phyloP scores from a whole-genome alignment of 352 stramenopile species.

The Globisporangium abappressorium region DNA sequence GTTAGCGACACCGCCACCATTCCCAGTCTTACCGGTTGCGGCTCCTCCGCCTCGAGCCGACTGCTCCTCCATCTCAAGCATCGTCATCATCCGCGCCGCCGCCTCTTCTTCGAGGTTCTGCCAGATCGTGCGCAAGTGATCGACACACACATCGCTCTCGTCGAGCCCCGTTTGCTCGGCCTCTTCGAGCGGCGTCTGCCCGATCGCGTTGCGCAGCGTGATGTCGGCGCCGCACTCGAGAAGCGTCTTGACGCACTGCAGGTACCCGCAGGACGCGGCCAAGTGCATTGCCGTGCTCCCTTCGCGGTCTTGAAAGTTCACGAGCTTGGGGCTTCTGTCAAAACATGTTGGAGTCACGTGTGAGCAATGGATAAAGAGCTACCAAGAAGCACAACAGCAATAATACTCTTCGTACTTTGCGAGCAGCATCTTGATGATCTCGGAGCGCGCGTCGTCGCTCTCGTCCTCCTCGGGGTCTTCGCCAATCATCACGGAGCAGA shows the following conservation, averaged over 20 bases:
- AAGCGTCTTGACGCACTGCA: slow-evolving; percentile 69
- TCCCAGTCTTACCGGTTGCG: slow-evolving; percentile 6
- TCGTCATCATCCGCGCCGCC: slow-evolving; percentile 71
- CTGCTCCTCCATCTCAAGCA: slow-evolving; percentile 79
- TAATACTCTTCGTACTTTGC: slow-evolving; percentile 26
- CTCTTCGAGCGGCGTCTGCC: slow-evolving; percentile 79
- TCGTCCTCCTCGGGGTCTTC: slow-evolving; percentile 62
- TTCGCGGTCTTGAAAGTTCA: slow-evolving; percentile 83
- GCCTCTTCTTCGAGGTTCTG: slow-evolving; percentile 74
- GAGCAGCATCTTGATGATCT: slow-evolving; percentile 64
- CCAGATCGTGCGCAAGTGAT: slow-evolving; percentile 62
- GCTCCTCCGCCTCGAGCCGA: slow-evolving; percentile 6
- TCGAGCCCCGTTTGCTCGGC: slow-evolving; percentile 59
- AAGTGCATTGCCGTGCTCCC: slow-evolving; percentile 84
- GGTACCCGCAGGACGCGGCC: slow-evolving; percentile 66
- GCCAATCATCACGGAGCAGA: slow-evolving; percentile 79
- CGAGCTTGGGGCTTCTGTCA: slow-evolving; percentile 48
- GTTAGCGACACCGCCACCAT: neutral
- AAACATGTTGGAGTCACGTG: neutral
- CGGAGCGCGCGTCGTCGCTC: slow-evolving; percentile 41
- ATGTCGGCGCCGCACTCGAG: slow-evolving; percentile 64
- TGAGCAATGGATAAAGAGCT: neutral
- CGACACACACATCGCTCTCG: slow-evolving; percentile 57
- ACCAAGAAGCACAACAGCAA: neutral
- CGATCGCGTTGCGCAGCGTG: slow-evolving; percentile 72